Conservation (phyloP, 805 yeast genomes). For the Phaffomyces antillensis region DNA sequence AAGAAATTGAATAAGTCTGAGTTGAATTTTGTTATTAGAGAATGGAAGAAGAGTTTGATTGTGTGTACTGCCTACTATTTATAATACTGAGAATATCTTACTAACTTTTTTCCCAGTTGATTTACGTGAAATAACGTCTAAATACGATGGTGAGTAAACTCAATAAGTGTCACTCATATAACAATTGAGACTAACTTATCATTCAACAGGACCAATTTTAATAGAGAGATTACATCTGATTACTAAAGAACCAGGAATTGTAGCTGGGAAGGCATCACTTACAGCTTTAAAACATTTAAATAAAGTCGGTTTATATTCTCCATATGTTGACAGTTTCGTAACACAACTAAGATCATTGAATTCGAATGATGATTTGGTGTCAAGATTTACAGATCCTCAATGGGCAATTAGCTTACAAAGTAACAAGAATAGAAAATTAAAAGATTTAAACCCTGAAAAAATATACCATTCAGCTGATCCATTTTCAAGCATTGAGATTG, state of each 20-base stretch:
- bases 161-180: background rate
- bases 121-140: slow-evolving; percentile 1
- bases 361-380: background rate
- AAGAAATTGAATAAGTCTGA: background rate
- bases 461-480: slow-evolving; percentile 20
- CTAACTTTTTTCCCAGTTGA: background rate
- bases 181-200: background rate
- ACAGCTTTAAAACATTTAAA: slow-evolving; percentile 15
- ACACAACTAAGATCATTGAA: slow-evolving; percentile 2
- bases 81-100: no score
- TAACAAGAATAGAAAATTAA: slow-evolving; percentile 4
- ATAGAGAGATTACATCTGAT: slow-evolving; percentile 16
- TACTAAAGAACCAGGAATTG: slow-evolving; percentile 1
- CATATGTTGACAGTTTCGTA: slow-evolving; percentile 12
- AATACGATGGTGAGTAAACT: slow-evolving; percentile 5
- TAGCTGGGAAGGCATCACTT: slow-evolving; percentile 10
- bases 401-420: slow-evolving; percentile 4
- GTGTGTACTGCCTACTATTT: background rate
- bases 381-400: slow-evolving; percentile 4
- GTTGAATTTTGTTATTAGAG: background rate
- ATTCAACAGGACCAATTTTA: slow-evolving; percentile 13
- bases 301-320: slow-evolving; percentile 12
- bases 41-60: slow-evolving; percentile 3
- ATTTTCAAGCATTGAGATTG: slow-evolving; percentile 11
- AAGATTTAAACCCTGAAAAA: slow-evolving; percentile 12